phyloP scores from a whole-genome alignment of 805 yeast species.

The Hanseniaspora meyeri region DNA sequence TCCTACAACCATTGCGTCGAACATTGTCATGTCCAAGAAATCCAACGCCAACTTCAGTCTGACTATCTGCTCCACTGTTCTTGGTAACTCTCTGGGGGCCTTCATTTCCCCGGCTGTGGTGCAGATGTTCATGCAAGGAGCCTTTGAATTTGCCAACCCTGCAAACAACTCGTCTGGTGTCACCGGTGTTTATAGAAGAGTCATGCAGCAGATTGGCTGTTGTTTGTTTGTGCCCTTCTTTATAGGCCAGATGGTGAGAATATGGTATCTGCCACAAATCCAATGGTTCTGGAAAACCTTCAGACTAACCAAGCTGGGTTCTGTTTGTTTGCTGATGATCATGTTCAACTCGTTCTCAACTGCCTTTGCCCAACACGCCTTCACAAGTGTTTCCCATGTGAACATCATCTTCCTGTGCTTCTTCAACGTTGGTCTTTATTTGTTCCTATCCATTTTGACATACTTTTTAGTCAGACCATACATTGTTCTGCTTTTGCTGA shows the following conservation, averaged over 20 bases:
- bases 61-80: conserved; percentile 71
- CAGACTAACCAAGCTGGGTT: conserved; percentile 58
- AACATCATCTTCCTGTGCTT: conserved; percentile 68
- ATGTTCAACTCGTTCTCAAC: conserved; percentile 75
- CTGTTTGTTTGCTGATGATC: conserved; percentile 64
- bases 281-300: conserved; percentile 48
- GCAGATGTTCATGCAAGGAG: conserved; percentile 49
- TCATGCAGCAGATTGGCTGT: conserved; percentile 78
- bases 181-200: conserved; percentile 49
- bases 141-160: conserved; percentile 75
- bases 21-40: conserved; percentile 79
- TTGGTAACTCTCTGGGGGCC: conserved; percentile 77
- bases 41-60: conserved; percentile 75
- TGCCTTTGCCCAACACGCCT: conserved; percentile 74
- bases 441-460: conserved; percentile 60
- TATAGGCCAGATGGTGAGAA: conserved; percentile 78
- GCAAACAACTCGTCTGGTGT: conserved; percentile 42
- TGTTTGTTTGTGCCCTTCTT: conserved; percentile 74
- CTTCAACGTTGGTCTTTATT: conserved; percentile 67
- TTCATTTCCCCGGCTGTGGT: conserved; percentile 76
- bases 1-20: conserved; percentile 86
- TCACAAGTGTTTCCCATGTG: conserved; percentile 52
- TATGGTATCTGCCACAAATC: conserved; percentile 51
- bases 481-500: conserved; percentile 35
- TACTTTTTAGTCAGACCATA: conserved; percentile 49